Base-by-base conservation (phyloP, 805 yeast species). In the Tetrapisispora namnaoensis region DNA sequence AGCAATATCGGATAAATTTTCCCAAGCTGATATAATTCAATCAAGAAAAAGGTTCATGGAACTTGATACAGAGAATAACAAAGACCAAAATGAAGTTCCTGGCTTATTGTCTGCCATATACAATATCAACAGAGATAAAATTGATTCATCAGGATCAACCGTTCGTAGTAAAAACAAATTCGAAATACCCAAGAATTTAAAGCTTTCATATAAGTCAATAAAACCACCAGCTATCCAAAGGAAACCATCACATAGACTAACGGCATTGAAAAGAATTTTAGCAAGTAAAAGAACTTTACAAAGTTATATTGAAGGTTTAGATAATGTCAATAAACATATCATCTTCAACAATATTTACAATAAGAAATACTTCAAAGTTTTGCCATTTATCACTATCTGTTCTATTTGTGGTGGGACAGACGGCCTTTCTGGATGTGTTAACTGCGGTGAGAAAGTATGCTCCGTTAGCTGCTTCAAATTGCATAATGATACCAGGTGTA, bases 401-500 rank as follows among this genome's bases (percentile, higher is more conserved):
- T 64, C 69, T 24, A 61, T 64, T 2, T 66, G 68, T 47, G 68
- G 68, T 45, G 65, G 63, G 16, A 57, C 57, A 51, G 59, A 58
- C 28, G 59, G 66, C 44, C 55, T 63, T 20, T 58, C 68, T 4
- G 59, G 67, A 21, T 65, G 69, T 48, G 66, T 62, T 3, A 54
- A 55, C 18, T 65, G 69, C 51, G 56, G 57, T 3, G 62, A 59
- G 47, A 65, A 64, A 45, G 57, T 65, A 17, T 65, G 69, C 47
- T 62, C 65, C 9, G 51, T 65, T 18, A 56, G 53, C 17, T 65
- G 69, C 50, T 64, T 53, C 40, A 60, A 53, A 36, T 41, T 63
- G 32, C 69, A 65, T 49, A 62, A 60, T 48, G 69, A 65, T 42
- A 61, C 69, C 20, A 61, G 69, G 46, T 65, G 69, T 47, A 51